A percentile compares a stretch with the other conserved stretches of the same genome.
These are phyloP conservation scores for Botrytis elliptica DNA, from an alignment of 2,329 filamentous ascomycete genomes.

Conservation along the genomic window DNA sequence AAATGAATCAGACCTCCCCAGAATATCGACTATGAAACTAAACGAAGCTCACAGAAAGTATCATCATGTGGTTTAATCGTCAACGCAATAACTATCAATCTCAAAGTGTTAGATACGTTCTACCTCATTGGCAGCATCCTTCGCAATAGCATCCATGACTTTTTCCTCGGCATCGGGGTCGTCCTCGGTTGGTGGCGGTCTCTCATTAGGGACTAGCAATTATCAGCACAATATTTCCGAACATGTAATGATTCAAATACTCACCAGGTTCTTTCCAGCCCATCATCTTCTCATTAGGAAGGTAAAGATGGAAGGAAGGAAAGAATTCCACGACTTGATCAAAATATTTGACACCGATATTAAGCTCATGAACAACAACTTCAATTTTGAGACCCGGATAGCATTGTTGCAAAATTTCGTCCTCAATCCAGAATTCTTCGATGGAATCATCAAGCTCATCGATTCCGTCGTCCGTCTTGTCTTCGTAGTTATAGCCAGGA, in stretches of 20 bases:
- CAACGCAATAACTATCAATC: background rate
- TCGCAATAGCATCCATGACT: conserved; percentile 24
- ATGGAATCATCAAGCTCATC: conserved; percentile 41
- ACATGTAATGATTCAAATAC: background rate
- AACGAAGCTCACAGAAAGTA: background rate
- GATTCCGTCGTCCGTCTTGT: conserved; percentile 32
- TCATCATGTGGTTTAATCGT: background rate
- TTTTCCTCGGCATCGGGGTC: conserved; percentile 36
- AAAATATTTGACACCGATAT: conserved; percentile 62
- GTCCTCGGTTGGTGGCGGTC: conserved; percentile 37
- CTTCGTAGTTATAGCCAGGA: conserved; percentile 30
- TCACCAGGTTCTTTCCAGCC: conserved; percentile 58
- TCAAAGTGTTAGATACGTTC: background rate
- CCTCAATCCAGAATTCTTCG: conserved; percentile 66
- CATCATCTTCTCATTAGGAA: conserved; percentile 69
- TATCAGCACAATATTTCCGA: conserved; percentile 14
- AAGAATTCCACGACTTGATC: conserved; percentile 55
- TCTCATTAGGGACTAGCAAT: conserved; percentile 31
- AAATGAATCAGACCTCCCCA: background rate
- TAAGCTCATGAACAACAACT: conserved; percentile 54
- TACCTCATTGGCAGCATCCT: conserved; percentile 19
- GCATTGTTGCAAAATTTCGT: conserved; percentile 54
- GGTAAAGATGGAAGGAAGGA: conserved; percentile 61
- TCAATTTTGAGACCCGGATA: conserved; percentile 64
- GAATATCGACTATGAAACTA: background rate